phyloP scores from a whole-genome alignment of 2,329 filamentous ascomycete genomes.

The Talaromyces sp. region DNA sequence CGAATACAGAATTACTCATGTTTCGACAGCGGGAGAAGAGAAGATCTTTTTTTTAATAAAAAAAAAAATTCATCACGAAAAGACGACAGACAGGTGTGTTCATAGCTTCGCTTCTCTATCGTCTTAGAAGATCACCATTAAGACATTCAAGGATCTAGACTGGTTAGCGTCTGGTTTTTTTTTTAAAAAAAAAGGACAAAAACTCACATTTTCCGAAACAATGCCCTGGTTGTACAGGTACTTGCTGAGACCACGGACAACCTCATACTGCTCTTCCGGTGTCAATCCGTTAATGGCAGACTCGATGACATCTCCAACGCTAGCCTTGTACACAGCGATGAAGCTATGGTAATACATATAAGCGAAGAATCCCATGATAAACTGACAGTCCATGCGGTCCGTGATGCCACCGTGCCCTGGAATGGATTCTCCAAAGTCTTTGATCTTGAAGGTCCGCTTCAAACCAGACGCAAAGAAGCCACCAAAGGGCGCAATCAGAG shows the following conservation, averaged over 20 bases:
- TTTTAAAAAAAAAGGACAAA: neutral
- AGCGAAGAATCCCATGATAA: constrained; percentile 98
- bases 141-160: constrained; percentile 33
- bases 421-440: constrained; percentile 98
- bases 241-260: constrained; percentile 57
- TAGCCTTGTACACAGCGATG: constrained; percentile 81
- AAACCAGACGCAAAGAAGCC: constrained; percentile 97
- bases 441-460: constrained; percentile 99
- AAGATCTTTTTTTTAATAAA: neutral
- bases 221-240: constrained; percentile 60
- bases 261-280: constrained; percentile 82
- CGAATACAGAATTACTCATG: neutral
- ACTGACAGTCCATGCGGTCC: constrained; percentile 98
- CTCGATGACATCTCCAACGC: constrained; percentile 82
- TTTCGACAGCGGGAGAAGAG: neutral
- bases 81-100: neutral
- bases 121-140: constrained; percentile 29
- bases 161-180: constrained; percentile 16
- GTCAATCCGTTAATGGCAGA: constrained; percentile 83
- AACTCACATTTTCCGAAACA: constrained; percentile 49
- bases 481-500: constrained; percentile 92
- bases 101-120: constrained; percentile 9
- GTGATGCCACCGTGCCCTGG: constrained; percentile 97
- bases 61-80: neutral
- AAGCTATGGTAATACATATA: constrained; percentile 99